Percentiles rank a stretch among this genome's conserved stretches.
Evolutionary conservation across 192 early-diverging fungal genomes (phyloP).

Genomic region (Coemansia sp.): DNA sequence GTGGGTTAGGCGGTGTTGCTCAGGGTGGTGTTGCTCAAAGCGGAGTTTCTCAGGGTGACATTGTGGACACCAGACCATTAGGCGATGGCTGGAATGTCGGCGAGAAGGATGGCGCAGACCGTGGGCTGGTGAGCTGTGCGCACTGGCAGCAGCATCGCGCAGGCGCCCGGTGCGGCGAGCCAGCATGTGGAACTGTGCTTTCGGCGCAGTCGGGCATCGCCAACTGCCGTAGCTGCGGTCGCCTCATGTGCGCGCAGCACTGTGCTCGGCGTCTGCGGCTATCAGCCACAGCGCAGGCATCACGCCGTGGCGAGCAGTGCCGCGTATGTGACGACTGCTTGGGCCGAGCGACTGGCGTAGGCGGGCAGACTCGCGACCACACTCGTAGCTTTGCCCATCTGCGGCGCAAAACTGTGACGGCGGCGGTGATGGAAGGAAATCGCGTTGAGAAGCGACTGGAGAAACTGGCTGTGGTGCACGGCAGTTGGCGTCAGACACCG

Average conservation of each 20-base stretch:
- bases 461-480: slow-evolving; percentile 54
- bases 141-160: slow-evolving; percentile 34
- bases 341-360: slow-evolving; percentile 42
- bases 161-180: slow-evolving; percentile 24
- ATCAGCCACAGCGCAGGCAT: slow-evolving; percentile 62
- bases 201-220: neutral
- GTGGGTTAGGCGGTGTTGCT: slow-evolving; percentile 18
- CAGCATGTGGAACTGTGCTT: slow-evolving; percentile 21
- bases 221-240: slow-evolving; percentile 59
- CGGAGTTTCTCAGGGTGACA: neutral
- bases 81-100: slow-evolving; percentile 8
- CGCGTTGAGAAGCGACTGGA: slow-evolving; percentile 73
- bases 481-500: neutral
- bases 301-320: slow-evolving; percentile 56
- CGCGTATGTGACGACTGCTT: slow-evolving; percentile 63
- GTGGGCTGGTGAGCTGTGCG: slow-evolving; percentile 22
- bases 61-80: no score
- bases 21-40: neutral
- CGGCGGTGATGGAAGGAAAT: slow-evolving; percentile 67
- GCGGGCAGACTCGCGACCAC: slow-evolving; percentile 52
- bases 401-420: slow-evolving; percentile 57
- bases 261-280: slow-evolving; percentile 60
- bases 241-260: slow-evolving; percentile 63
- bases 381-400: slow-evolving; percentile 57
- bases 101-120: slow-evolving; percentile 27